Evolutionary conservation across 495 filamentous ascomycete genomes (phyloP).

Genomic region (Penicillium herquei): DNA sequence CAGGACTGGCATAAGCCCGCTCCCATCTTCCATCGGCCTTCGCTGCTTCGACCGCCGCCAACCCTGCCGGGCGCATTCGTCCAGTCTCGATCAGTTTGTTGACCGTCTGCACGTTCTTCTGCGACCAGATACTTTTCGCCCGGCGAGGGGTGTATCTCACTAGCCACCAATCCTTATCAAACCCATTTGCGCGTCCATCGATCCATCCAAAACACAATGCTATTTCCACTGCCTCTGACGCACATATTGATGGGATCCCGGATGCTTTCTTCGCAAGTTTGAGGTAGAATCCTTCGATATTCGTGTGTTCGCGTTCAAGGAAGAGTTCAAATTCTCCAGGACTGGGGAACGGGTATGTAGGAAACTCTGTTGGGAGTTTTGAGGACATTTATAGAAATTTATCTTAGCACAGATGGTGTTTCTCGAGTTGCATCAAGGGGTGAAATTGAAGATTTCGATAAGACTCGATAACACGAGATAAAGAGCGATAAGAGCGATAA

Average conservation of each 20-base stretch:
- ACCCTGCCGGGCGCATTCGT: conserved; percentile 46
- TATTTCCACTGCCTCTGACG: conserved; percentile 52
- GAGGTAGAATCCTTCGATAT: conserved; percentile 47
- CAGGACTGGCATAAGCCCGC: conserved; percentile 49
- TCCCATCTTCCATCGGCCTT: conserved; percentile 56
- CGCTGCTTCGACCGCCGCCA: conserved; percentile 49
- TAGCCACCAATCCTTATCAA: conserved; percentile 41
- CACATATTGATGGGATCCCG: conserved; percentile 42
- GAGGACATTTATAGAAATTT: conserved; percentile 1
- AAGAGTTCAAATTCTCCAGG: conserved; percentile 41
- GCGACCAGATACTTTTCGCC: conserved; percentile 53
- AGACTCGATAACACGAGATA: conserved; percentile 5
- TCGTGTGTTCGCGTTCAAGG: conserved; percentile 37
- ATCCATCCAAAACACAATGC: conserved; percentile 62
- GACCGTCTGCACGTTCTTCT: conserved; percentile 47
- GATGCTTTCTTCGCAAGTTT: conserved; percentile 53
- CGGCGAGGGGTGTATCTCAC: conserved; percentile 56
- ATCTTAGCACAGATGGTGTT: no score
- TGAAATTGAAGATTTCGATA: no score
- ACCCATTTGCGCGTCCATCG: conserved; percentile 49
- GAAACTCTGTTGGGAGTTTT: conserved; percentile 29
- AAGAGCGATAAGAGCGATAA: neutral
- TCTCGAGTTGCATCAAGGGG: no score
- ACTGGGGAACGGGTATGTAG: conserved; percentile 35
- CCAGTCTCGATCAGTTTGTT: conserved; percentile 37